Conservation (phyloP, 495 filamentous ascomycete genomes). For the Penicillium atrosanguineum region DNA sequence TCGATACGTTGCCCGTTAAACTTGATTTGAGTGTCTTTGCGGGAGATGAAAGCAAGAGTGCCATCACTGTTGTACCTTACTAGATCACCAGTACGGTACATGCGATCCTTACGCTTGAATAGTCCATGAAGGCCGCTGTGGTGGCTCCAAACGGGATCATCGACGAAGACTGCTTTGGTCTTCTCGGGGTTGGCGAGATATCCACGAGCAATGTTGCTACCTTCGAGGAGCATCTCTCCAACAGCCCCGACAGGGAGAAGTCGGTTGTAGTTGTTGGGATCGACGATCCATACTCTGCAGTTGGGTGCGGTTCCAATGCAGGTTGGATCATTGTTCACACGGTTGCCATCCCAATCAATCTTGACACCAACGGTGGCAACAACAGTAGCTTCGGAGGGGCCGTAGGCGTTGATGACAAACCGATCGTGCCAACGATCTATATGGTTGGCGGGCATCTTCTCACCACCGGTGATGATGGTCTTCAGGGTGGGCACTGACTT, state of each 20-base stretch:
- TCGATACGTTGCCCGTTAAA: constrained; percentile 65
- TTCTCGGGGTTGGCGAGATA: constrained; percentile 59
- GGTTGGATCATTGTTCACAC: constrained; percentile 35
- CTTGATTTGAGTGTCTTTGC: constrained; percentile 65
- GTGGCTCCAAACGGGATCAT: constrained; percentile 49
- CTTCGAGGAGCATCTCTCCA: constrained; percentile 67
- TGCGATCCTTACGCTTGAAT: constrained; percentile 28
- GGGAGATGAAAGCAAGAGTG: constrained; percentile 50
- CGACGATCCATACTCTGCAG: constrained; percentile 57
- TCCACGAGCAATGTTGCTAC: constrained; percentile 56
- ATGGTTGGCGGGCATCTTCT: constrained; percentile 49
- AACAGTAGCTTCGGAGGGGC: constrained; percentile 53
- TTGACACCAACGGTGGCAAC: constrained; percentile 42
- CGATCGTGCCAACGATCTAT: constrained; percentile 43
- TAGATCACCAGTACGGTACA: constrained; percentile 52
- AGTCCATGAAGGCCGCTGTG: constrained; percentile 23
- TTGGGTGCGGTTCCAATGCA: constrained; percentile 40
- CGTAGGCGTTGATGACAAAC: constrained; percentile 53
- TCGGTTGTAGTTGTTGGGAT: constrained; percentile 52
- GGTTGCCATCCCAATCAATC: constrained; percentile 40
- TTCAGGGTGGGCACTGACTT: constrained; percentile 47
- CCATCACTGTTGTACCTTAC: constrained; percentile 55
- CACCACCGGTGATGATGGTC: constrained; percentile 52
- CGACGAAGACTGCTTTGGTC: constrained; percentile 53
- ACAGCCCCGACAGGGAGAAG: constrained; percentile 59